Evolutionary conservation across 495 filamentous ascomycete genomes (phyloP).

Genomic region (Pyronema domesticum): DNA sequence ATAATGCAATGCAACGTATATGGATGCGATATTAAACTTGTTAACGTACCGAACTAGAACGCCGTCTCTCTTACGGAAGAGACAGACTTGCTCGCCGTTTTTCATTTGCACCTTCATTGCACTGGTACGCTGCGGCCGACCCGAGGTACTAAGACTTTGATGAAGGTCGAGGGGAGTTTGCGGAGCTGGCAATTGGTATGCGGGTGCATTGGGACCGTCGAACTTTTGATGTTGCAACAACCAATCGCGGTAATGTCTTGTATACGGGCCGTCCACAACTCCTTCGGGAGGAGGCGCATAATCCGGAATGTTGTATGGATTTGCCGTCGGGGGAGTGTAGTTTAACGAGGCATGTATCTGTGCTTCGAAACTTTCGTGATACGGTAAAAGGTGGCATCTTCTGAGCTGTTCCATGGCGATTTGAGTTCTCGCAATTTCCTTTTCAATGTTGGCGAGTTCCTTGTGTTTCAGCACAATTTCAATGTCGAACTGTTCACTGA

Average conservation of each 20-base stretch:
- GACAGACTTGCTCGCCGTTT: slow-evolving; percentile 17
- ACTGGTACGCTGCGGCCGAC: slow-evolving; percentile 37
- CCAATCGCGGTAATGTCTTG: slow-evolving; percentile 87
- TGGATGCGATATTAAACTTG: no score
- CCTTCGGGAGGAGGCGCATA: slow-evolving; percentile 67
- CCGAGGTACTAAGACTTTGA: slow-evolving; percentile 16
- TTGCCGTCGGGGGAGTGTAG: slow-evolving; percentile 5
- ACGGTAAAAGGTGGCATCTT: slow-evolving; percentile 78
- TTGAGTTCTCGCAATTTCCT: slow-evolving; percentile 92
- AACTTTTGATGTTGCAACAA: slow-evolving; percentile 76
- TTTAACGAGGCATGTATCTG: slow-evolving; percentile 29
- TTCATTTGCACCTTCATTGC: slow-evolving; percentile 23
- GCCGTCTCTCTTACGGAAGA: slow-evolving; percentile 20
- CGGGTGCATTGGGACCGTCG: slow-evolving; percentile 35
- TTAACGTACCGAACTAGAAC: slow-evolving; percentile 18
- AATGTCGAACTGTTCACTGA: slow-evolving; percentile 72
- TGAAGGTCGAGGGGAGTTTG: neutral
- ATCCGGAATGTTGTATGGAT: slow-evolving; percentile 27
- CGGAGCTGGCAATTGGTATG: neutral
- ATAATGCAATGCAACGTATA: neutral
- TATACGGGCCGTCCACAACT: slow-evolving; percentile 77
- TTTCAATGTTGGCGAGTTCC: slow-evolving; percentile 82
- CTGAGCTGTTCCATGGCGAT: slow-evolving; percentile 87
- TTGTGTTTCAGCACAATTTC: slow-evolving; percentile 90
- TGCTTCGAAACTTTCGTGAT: slow-evolving; percentile 40